Base-by-base conservation (phyloP, 2,329 filamentous ascomycete species). In the Bisporella sp. region DNA sequence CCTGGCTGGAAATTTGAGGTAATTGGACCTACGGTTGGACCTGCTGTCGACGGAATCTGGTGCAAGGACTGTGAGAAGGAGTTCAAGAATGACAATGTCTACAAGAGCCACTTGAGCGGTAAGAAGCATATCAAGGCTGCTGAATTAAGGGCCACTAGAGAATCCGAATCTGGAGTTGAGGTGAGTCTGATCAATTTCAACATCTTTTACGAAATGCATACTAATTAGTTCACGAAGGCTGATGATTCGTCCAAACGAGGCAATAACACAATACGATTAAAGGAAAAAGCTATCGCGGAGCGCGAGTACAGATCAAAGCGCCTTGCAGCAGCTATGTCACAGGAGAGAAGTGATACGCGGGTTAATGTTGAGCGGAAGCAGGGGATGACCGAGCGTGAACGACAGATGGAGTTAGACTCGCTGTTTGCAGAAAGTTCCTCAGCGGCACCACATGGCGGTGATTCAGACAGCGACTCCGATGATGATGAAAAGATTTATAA, bases 321-420 rank as follows among this genome's bases (percentile, higher is more conserved):
- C 48, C 76, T 99, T 5, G 82, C 89, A 7, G 79, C 84, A 45
- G 81, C 87, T 4, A 93, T 99, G 81, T 85, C 87, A 65, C 87
- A 85, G 11, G 89, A 96, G 65, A 85, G 92, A 51, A 80, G 86
- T 67, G 92, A 96, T 63, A 97, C 93, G 0, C 81, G 87, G 45
- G 85, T 93, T 61, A 97, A 99, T 63, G 90, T 97, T 8, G 95
- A 99, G 75, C 87, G 93, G 47, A 93, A 89, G 68, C 89, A 95
- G 66, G 92, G 92, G 57, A 96, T 99, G 90, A 99, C 93, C 3
- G 92, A 97, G 65, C 84, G 90, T 32, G 93, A 99, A 68, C 85
- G 93, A 11, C 87, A 95, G 63, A 89, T 95, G 69, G 95, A 99
- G 67, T 78, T 96, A 9, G 91, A 96, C 49, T 90, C 91, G 42